Evolutionary conservation across 179 eudicot species (phyloP), one percentile per base, ranked within the genome.

Genomic region (Heliamphora pulchella): DNA sequence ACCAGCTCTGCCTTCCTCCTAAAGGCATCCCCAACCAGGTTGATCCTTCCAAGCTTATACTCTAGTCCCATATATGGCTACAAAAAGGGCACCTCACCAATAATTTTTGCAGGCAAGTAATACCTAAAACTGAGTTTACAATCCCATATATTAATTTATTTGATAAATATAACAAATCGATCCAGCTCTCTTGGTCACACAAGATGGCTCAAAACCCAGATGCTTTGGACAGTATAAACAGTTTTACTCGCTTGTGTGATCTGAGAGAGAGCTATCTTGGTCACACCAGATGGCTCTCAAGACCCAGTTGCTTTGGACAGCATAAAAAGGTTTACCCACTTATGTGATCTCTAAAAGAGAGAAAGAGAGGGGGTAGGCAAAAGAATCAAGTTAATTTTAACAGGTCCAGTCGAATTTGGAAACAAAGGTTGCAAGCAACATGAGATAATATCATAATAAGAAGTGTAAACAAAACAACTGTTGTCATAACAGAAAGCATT

Each of bases 191-290:
- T 77, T 50, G 17, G 48, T 66, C 10, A 64, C 80, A 65, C 31
- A 47, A 65, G 39, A 13, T 5, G 8, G 22, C 72, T 78, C 48
- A 53, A 66, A 78, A 78, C 41, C 10, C 22, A 8, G 80, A 59
- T 11, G 2, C 53, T 15, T 67, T 17, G 46, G 61, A 78, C 5
- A 53, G 63, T 8, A 31, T 15, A 65, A 18, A 67, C 63, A 9
- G 47, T 74, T 74, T 55, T 47, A 8, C 13, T 1, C 48, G 14
- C n/a, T 55, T 31, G 31, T 31, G 31, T 31, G 31, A 31, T 31
- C 31, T 31, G 31, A 31, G 31, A 31, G 31, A 31, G 31, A 47
- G 18, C 22, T 50, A 51, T 65, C 55, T 77, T 50, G 17, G 48
- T 66, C 10, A 64, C 80, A 65, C 31, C 61, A 65, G 39, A 13